Conservation (phyloP, 352 stramenopile species). For the Globisporangium spinosum region DNA sequence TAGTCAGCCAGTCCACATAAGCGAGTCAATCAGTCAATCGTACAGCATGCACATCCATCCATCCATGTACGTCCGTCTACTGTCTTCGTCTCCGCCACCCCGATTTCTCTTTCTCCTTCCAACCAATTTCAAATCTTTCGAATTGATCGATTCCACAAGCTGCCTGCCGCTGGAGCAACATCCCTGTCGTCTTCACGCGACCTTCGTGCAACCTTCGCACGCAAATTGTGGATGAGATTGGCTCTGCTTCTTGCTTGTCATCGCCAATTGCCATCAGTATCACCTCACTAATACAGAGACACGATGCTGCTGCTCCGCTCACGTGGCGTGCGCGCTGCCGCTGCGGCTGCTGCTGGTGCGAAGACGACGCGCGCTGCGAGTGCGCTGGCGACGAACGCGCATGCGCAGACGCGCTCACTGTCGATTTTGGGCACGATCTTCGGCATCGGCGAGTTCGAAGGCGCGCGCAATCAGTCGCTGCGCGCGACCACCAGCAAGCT, state of each 20-base stretch:
- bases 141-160: neutral
- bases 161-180: neutral
- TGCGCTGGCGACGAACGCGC: neutral
- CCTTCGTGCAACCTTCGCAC: slow-evolving; percentile 7
- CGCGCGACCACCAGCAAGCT: slow-evolving; percentile 54
- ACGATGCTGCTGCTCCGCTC: slow-evolving; percentile 7
- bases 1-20: neutral
- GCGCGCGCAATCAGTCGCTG: slow-evolving; percentile 54
- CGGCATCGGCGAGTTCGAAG: slow-evolving; percentile 80
- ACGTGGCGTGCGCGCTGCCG: neutral
- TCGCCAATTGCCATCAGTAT: slow-evolving; percentile 5
- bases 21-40: neutral
- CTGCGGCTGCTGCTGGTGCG: neutral
- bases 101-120: neutral
- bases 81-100: neutral
- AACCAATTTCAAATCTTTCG: neutral
- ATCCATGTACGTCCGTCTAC: neutral
- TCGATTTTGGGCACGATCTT: slow-evolving; percentile 76
- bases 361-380: neutral
- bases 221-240: neutral
- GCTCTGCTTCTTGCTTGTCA: neutral
- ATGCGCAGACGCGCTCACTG: slow-evolving; percentile 32
- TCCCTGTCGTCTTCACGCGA: neutral
- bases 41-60: neutral
- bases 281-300: neutral